Evolutionary conservation across 2,329 filamentous ascomycete genomes (phyloP), one percentile per base, ranked within the genome.

Genomic region (Colletotrichum sp.): DNA sequence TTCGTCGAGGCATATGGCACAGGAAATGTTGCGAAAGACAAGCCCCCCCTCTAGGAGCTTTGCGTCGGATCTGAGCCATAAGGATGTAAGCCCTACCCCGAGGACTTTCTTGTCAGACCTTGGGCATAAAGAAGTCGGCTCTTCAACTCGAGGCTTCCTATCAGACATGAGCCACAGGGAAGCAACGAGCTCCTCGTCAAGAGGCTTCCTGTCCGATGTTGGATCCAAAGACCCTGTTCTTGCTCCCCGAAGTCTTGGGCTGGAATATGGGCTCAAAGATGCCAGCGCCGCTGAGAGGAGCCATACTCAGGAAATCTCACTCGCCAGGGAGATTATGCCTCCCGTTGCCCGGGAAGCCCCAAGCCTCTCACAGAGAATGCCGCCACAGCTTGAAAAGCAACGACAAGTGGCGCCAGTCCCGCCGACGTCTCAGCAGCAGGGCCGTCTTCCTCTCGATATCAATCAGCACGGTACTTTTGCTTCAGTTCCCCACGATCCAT

Each of bases 401-500:
- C 69, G 75, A 9, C 68, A 72, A 24, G 51, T 34, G 16, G 69
- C 55, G 58, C 72, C 64, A 34, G 59, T 61, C 27, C 64, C 77
- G 31, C 76, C 79, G 38, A 69, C 65, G 3, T 76, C 78, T 7
- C 75, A 79, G 78, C 34, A 81, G 77, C 36, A 79, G 69, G 76
- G 76, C 72, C 78, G 78, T 54, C 63, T 80, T n/a, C 81, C 83
- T 34, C 86, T 89, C 66, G 90, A 91, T 72, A 77, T 82, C 51
- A 86, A 85, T 70, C 92, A 95, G 76, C 81, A 84, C 62, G 89
- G 89, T 5, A 88, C 92, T 29, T 90, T 94, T 73, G 88, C 92
- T 6, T 84, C 91, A 16, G 90, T 98, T 4, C 95, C 96, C 16
- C 95, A 98, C 79, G 97, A 98, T 78, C 95, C 97, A 12, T 98